Conservation (phyloP, 805 yeast species). For the Metschnikowia orientalis region DNA sequence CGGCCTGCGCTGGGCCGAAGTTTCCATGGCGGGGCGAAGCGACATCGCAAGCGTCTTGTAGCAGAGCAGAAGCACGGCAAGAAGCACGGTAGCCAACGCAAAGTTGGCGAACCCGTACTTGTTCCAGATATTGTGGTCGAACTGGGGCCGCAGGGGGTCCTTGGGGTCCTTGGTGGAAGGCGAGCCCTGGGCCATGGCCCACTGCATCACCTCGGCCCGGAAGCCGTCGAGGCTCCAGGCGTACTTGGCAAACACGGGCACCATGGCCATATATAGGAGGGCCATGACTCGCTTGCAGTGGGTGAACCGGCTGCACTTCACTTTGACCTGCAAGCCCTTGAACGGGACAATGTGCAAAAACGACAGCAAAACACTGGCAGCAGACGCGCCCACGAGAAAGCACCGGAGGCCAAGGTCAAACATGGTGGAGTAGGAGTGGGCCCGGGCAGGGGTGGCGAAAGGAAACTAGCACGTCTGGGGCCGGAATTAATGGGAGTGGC, state of each 20-base stretch:
- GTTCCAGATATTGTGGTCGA: conserved; percentile 3
- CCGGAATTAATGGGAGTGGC: too few relatives aligned
- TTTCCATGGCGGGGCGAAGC: conserved; percentile 2
- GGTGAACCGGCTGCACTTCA: background rate
- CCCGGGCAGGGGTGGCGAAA: too few relatives aligned
- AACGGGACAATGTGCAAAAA: background rate
- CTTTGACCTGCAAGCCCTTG: background rate
- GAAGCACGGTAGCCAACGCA: conserved; percentile 1
- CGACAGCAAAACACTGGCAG: background rate
- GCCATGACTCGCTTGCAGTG: conserved; percentile 2
- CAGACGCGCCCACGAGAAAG: conserved; percentile 2
- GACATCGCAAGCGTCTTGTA: conserved; percentile 1
- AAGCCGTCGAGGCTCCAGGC: conserved; percentile 1
- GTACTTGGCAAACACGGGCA: conserved; percentile 1
- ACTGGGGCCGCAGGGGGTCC: background rate
- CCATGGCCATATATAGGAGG: background rate
- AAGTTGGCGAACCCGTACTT: background rate
- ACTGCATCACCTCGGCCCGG: conserved; percentile 2
- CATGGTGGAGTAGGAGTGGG: too few relatives aligned
- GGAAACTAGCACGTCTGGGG: too few relatives aligned
- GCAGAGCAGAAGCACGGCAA: background rate
- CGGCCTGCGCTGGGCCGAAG: background rate
- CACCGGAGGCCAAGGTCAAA: background rate
- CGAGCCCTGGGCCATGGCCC: conserved; percentile 2
- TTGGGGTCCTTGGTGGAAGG: background rate